phyloP scores from a whole-genome alignment of 805 yeast genomes.

The Clavispora vitiphila region DNA sequence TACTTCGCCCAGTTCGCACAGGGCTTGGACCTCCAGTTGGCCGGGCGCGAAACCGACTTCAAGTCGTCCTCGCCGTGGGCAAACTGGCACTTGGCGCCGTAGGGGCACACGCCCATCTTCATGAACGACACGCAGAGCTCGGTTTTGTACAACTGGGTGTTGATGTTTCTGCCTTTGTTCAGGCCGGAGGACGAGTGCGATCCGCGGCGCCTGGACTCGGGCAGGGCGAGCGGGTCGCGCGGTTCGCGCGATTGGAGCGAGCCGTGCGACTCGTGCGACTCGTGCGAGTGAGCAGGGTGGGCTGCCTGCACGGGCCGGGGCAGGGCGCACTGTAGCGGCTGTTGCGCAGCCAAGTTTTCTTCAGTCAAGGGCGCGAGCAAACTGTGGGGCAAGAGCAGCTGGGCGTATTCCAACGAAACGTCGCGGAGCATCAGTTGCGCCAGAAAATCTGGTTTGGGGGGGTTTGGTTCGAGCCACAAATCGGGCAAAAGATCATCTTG shows the following conservation, averaged over 20 bases:
- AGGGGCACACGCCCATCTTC: constrained; percentile 68
- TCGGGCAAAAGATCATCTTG: constrained; percentile 30
- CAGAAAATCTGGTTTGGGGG: too few relatives aligned
- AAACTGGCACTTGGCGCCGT: constrained; percentile 88
- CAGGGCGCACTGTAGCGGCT: too few relatives aligned
- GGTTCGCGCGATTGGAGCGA: too few relatives aligned
- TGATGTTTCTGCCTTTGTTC: constrained; percentile 20
- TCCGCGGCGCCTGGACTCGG: constrained; percentile 5
- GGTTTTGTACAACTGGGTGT: constrained; percentile 79
- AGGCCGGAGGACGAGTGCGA: constrained; percentile 6
- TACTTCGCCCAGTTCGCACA: constrained; percentile 83
- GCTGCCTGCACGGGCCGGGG: too few relatives aligned
- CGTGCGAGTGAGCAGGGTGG: too few relatives aligned
- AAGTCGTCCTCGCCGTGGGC: constrained; percentile 85
- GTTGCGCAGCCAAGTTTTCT: constrained; percentile 27
- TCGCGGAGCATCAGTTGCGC: constrained; percentile 20
- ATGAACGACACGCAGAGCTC: constrained; percentile 80
- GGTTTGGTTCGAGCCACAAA: constrained; percentile 28
- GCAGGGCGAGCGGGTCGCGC: constrained; percentile 1
- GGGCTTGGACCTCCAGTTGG: constrained; percentile 86
- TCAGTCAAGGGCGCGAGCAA: constrained; percentile 30
- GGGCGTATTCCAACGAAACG: constrained; percentile 18
- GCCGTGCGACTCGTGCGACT: too few relatives aligned
- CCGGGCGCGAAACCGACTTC: constrained; percentile 64
- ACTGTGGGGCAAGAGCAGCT: constrained; percentile 20